Evolutionary conservation across 371 early-diverging fungal genomes (phyloP), one percentile per base, ranked within the genome.

Genomic region (Mortierella sp.): DNA sequence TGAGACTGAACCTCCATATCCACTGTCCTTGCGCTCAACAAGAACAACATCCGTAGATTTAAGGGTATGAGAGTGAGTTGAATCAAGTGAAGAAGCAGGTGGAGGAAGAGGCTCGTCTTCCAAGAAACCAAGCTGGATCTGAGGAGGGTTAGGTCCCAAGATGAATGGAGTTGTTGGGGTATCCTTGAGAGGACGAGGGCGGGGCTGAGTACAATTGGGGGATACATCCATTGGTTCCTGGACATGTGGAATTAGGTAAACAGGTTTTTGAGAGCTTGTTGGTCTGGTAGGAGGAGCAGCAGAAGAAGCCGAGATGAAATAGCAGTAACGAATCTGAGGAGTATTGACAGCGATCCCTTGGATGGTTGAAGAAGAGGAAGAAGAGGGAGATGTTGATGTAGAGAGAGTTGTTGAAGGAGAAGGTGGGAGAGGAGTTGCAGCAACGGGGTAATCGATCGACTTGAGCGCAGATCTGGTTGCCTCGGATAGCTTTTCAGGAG

Each of bases 21-120:
- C 80, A 23, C 80, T 80, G 35, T 80, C 80, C 57, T 80, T 80
- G 37, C 80, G 80, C 28, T 74, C 80, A 6, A 80, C 80, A 8
- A 60, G 61, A 26, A 68, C 75, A 13, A n/a, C 54, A 26, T 66
- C 68, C 13, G 72, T 32, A 1, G 69, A 4, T 10, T 51, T 53
- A 13, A 28, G 23, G 28, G 29, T 31, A 19, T 23, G 62, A 31
- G 34, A 23, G 53, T 47, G 22, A 45, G 29, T n/a, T 23, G 61
- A 28, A 2, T 56, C 66, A 9, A 61, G 56, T 1, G 57, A 35
- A 10, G 57, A 35, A 10, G 72, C 57, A 9, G 64, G 56, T 23
- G 70, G 70, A 28, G 80, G 75, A 12, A 74, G 71, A 3, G 71
- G 80, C 28, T 80, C 69, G n/a, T 74, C 70, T 35, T 74, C 64